Evolutionary conservation across 306 rosid species (phyloP).

Genomic region (Mimosa bimucronata): DNA sequence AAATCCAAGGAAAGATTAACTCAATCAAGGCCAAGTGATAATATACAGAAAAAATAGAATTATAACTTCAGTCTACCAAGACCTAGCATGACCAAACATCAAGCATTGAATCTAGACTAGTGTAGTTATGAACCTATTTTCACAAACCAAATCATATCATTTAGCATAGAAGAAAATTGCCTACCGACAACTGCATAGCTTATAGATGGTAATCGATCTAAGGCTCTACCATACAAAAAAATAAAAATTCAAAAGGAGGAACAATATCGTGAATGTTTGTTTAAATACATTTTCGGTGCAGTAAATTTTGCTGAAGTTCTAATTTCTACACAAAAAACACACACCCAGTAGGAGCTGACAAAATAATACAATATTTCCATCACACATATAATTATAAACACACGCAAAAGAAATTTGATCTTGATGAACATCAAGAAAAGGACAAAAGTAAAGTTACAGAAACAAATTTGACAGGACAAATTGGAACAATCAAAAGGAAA

Average conservation of each 20-base stretch:
- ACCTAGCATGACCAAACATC: background rate
- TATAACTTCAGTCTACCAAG: conserved; percentile 17
- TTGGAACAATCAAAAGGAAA: conserved; percentile 14
- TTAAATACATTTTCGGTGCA: background rate
- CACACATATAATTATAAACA: background rate
- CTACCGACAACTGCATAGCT: conserved; percentile 17
- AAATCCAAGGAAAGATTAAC: conserved; percentile 37
- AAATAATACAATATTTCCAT: background rate
- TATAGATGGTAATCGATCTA: conserved; percentile 9
- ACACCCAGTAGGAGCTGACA: conserved; percentile 1
- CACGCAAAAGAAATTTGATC: background rate
- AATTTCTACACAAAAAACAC: background rate
- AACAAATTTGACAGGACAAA: conserved; percentile 3
- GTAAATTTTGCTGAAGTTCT: background rate
- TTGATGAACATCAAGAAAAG: background rate
- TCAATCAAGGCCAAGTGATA: conserved; percentile 27
- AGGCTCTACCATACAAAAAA: conserved; percentile 3
- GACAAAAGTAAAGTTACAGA: background rate
- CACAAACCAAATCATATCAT: conserved; percentile 3
- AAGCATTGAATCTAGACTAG: background rate
- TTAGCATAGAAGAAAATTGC: conserved; percentile 17
- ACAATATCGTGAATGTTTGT: conserved; percentile 12
- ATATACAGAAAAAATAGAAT: conserved; percentile 24
- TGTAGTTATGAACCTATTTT: conserved; percentile 13
- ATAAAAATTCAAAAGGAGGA: background rate